Percentiles rank a stretch among this genome's conserved stretches.
Conservation (phyloP, 305 asterid species). For the Stenogyne calaminthoides region DNA sequence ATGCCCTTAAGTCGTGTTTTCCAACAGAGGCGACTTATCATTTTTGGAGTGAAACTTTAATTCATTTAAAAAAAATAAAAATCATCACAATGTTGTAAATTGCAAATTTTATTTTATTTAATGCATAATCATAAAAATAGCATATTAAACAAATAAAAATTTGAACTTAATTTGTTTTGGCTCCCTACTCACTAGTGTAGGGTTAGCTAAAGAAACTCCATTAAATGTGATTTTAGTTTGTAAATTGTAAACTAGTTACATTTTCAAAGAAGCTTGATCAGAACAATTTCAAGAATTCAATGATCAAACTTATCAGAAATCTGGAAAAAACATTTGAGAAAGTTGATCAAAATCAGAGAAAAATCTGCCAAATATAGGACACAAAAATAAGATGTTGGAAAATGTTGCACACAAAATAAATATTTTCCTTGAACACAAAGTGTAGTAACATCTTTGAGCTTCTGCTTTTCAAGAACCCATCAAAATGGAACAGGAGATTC, state of each 20-base stretch:
- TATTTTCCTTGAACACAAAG: constrained; percentile 1
- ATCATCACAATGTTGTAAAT: too few relatives aligned
- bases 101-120: neutral
- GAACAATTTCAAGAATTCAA: neutral
- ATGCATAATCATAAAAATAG: neutral
- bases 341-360: neutral
- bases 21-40: neutral
- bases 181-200: neutral
- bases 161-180: neutral
- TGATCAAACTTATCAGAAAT: neutral
- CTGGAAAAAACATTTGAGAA: neutral
- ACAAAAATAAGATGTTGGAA: neutral
- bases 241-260: neutral
- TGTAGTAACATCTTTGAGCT: neutral
- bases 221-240: neutral
- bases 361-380: neutral
- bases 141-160: neutral
- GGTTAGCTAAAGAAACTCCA: neutral
- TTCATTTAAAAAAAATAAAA: too few relatives aligned
- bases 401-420: neutral
- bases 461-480: constrained; percentile 17
- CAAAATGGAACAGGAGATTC: neutral
- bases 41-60: neutral
- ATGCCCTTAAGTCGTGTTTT: neutral
- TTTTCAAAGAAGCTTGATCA: neutral